Evolutionary conservation across 345 rosid species (phyloP).

Genomic region (Syzygium oleosum): DNA sequence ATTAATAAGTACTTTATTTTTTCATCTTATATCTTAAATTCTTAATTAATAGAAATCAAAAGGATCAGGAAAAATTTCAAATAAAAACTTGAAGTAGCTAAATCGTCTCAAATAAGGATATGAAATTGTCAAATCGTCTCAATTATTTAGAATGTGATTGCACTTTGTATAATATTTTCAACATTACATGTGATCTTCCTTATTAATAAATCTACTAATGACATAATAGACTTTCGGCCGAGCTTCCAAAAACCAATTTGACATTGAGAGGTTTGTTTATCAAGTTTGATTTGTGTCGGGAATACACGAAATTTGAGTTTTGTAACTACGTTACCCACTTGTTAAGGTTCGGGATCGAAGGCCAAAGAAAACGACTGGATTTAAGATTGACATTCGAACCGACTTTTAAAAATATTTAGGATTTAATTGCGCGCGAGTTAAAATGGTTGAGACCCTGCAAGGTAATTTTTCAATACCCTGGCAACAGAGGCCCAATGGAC

Average conservation of each 20-base stretch:
- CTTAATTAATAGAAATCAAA: neutral
- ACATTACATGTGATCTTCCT: no score
- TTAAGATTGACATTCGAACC: neutral
- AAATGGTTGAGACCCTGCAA: neutral
- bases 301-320: neutral
- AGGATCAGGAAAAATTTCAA: neutral
- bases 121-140: no score
- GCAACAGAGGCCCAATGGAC: neutral
- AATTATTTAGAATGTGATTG: no score
- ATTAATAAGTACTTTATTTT: no score
- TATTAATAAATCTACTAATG: no score
- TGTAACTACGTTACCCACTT: neutral
- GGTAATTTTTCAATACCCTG: neutral
- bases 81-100: no score
- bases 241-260: neutral
- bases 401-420: neutral
- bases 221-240: neutral
- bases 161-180: no score
- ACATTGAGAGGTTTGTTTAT: neutral
- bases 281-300: neutral
- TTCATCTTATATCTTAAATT: neutral
- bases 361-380: neutral
- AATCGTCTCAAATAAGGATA: no score
- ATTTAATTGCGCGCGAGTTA: rapidly evolving
- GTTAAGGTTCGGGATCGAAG: neutral